A percentile compares a stretch with the other conserved stretches of the same genome.
Conservation (phyloP, 495 filamentous ascomycete genomes). For the Aspergillus bridgeri region DNA sequence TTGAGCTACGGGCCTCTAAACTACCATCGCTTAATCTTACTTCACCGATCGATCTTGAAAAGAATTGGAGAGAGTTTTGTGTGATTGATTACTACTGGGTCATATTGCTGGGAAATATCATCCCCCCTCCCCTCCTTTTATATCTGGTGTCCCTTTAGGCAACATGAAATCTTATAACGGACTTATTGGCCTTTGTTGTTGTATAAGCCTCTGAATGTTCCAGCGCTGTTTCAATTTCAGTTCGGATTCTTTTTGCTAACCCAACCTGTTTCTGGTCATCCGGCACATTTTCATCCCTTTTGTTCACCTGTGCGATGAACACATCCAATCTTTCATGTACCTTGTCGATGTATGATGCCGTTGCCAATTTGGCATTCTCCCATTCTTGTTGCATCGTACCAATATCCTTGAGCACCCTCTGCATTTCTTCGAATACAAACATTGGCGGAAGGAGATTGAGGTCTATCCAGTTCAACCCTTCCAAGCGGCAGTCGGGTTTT, state of each 20-base stretch:
- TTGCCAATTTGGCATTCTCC: neutral
- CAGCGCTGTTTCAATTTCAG: neutral
- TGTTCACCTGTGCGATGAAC: neutral
- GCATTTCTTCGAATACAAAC: constrained; percentile 23
- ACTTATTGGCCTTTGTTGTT: neutral
- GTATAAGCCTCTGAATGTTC: neutral
- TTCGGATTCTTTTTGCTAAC: neutral
- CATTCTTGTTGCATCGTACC: neutral
- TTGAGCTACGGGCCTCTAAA: neutral
- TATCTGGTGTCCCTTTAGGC: neutral
- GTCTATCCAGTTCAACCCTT: constrained; percentile 22
- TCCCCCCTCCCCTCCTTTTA: too few species aligned
- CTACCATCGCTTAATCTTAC: neutral
- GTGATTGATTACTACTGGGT: neutral
- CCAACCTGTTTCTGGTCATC: neutral
- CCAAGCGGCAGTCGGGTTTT: constrained; percentile 15
- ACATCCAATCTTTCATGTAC: neutral
- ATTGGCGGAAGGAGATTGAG: constrained; percentile 21
- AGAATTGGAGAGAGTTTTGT: neutral
- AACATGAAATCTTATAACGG: neutral
- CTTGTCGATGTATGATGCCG: neutral
- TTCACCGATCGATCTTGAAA: neutral
- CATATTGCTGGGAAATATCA: neutral
- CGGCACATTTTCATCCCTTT: neutral
- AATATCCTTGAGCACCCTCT: constrained; percentile 1